phyloP scores from a whole-genome alignment of 2,329 filamentous ascomycete genomes.

The Claviceps capensis region DNA sequence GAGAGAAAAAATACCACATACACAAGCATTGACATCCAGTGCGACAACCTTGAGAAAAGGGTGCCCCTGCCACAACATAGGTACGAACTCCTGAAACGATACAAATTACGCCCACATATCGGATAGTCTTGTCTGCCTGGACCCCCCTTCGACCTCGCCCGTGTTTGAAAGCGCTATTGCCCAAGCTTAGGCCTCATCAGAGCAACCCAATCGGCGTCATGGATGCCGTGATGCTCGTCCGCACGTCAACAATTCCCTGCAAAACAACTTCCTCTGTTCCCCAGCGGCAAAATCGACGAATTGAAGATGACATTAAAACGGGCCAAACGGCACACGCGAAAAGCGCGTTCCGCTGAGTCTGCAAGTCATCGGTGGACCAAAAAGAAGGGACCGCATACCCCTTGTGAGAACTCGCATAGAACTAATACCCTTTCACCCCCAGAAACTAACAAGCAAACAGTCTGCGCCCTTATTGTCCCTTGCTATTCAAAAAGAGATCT shows the following conservation, averaged over 20 bases:
- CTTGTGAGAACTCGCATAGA: neutral
- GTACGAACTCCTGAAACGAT: neutral
- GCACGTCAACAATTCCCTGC: neutral
- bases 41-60: neutral
- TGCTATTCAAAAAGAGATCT: constrained; percentile 26
- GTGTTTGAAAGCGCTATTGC: neutral
- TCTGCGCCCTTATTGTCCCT: constrained; percentile 20
- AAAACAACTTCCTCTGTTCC: neutral
- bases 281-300: neutral
- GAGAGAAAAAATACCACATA: neutral
- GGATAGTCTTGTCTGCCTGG: neutral
- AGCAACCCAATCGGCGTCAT: neutral
- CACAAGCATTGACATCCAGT: constrained; percentile 4
- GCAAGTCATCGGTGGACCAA: neutral
- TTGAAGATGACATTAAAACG: neutral
- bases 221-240: neutral
- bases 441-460: neutral
- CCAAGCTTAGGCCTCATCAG: neutral
- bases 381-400: neutral
- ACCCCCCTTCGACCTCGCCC: neutral
- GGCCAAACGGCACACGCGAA: neutral
- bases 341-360: neutral
- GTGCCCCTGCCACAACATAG: neutral
- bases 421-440: neutral
- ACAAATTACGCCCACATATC: neutral